Percentiles rank a stretch among this genome's conserved stretches.
Evolutionary conservation across 2,329 filamentous ascomycete species (phyloP).

Genomic region (Ascochyta viciae-villosae): DNA sequence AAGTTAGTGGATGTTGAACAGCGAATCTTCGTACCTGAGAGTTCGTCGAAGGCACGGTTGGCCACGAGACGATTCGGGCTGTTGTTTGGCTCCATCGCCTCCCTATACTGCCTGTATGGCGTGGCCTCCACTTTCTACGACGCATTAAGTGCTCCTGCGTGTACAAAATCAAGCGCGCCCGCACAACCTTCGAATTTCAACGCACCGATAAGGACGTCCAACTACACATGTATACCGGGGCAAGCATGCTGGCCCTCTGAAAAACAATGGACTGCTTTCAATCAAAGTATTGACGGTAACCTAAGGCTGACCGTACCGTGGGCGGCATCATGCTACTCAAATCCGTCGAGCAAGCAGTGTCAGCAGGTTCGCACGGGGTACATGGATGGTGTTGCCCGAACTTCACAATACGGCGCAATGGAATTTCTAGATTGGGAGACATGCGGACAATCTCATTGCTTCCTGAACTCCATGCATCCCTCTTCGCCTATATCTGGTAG

Average conservation of each 20-base stretch:
- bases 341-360: conserved; percentile 30
- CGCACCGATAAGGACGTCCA: conserved; percentile 15
- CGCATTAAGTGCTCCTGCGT: neutral
- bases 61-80: neutral
- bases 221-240: conserved; percentile 45
- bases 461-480: conserved; percentile 36
- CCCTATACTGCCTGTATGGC: conserved; percentile 14
- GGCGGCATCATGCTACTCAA: conserved; percentile 41
- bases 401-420: conserved; percentile 42
- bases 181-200: neutral
- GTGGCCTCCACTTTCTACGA: conserved; percentile 8
- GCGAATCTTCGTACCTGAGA: neutral
- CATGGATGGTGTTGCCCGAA: conserved; percentile 34
- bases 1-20: conserved; percentile 18
- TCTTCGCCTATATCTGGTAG: conserved; percentile 33
- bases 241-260: conserved; percentile 47
- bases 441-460: conserved; percentile 41
- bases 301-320: conserved; percentile 41
- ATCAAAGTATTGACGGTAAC: conserved; percentile 40
- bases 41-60: neutral
- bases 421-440: conserved; percentile 47
- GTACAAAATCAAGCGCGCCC: neutral
- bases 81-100: conserved; percentile 1
- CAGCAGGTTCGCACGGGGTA: conserved; percentile 30
- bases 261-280: conserved; percentile 43